These are phyloP conservation scores for Ganoderma sinense DNA, from an alignment of 1,284 basidiomycete genomes.

Conservation along the genomic window DNA sequence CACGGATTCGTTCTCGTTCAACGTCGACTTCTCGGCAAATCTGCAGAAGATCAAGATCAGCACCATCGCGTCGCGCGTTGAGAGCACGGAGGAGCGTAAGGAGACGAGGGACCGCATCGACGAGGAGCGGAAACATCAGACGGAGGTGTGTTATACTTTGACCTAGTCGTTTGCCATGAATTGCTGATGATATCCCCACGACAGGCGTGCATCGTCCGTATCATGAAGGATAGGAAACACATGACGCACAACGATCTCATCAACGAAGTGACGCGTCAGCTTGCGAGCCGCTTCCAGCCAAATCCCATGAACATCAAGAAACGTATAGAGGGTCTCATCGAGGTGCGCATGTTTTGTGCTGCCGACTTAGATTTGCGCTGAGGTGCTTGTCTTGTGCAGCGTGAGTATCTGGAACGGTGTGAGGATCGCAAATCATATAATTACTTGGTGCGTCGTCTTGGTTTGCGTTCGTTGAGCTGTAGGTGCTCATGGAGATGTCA, in stretches of 20 bases:
- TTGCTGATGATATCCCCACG: not conserved
- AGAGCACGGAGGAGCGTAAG: constrained; percentile 87
- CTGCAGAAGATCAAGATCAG: constrained; percentile 95
- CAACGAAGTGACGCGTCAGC: constrained; percentile 90
- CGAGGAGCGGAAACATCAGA: constrained; percentile 91
- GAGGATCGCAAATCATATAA: constrained; percentile 86
- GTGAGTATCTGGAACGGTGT: constrained; percentile 83
- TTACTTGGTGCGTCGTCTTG: constrained; percentile 60
- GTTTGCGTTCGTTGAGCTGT: not conserved
- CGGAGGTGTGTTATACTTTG: constrained; percentile 65
- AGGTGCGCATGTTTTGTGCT: constrained; percentile 61
- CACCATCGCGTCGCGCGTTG: constrained; percentile 88
- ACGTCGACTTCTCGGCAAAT: constrained; percentile 79
- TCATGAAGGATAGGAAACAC: constrained; percentile 97
- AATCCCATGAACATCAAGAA: constrained; percentile 91
- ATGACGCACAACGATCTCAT: constrained; percentile 92
- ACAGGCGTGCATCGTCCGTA: constrained; percentile 95
- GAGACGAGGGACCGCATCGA: constrained; percentile 94
- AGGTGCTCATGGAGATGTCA: not conserved
- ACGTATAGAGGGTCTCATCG: constrained; percentile 93
- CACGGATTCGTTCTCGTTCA: constrained; percentile 91
- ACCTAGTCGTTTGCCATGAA: not conserved
- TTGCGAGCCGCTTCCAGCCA: constrained; percentile 87
- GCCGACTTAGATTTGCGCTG: not conserved
- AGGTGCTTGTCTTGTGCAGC: constrained; percentile 47